Conservation (phyloP, 148 eudicot species). For the Talinum fruticosum region DNA sequence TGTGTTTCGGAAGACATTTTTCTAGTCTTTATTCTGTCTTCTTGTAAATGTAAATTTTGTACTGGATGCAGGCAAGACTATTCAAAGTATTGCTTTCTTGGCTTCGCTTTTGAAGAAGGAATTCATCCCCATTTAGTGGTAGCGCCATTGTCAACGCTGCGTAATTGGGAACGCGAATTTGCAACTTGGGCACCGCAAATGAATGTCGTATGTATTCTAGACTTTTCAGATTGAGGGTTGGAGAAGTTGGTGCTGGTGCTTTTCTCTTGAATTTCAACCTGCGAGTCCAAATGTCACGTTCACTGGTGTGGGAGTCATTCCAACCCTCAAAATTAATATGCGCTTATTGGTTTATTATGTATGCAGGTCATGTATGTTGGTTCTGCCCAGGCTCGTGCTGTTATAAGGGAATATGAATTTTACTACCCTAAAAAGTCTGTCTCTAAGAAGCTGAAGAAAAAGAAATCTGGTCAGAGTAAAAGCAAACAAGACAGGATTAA, state of each 20-base stretch:
- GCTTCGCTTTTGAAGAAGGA: conserved; percentile 77
- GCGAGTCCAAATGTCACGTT: conserved; percentile 1
- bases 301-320: neutral
- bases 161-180: conserved; percentile 99
- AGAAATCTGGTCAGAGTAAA: conserved; percentile 67
- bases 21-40: neutral
- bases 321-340: neutral
- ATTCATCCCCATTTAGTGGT: conserved; percentile 79
- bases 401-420: conserved; percentile 83
- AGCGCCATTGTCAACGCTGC: conserved; percentile 93
- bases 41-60: neutral
- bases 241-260: neutral
- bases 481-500: conserved; percentile 90
- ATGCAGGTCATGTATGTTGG: conserved; percentile 98
- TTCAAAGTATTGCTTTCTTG: conserved; percentile 94
- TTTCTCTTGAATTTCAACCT: neutral
- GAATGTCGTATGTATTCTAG: conserved; percentile 80
- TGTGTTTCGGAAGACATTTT: neutral
- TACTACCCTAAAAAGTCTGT: conserved; percentile 62
- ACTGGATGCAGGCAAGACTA: conserved; percentile 82
- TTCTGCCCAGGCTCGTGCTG: conserved; percentile 68
- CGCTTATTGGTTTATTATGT: conserved; percentile 3
- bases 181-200: conserved; percentile 96
- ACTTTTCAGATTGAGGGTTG: conserved; percentile 7
- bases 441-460: conserved; percentile 67